These are phyloP conservation scores for Starmerella floricola DNA, from an alignment of 805 yeast species.

Conservation along the genomic window DNA sequence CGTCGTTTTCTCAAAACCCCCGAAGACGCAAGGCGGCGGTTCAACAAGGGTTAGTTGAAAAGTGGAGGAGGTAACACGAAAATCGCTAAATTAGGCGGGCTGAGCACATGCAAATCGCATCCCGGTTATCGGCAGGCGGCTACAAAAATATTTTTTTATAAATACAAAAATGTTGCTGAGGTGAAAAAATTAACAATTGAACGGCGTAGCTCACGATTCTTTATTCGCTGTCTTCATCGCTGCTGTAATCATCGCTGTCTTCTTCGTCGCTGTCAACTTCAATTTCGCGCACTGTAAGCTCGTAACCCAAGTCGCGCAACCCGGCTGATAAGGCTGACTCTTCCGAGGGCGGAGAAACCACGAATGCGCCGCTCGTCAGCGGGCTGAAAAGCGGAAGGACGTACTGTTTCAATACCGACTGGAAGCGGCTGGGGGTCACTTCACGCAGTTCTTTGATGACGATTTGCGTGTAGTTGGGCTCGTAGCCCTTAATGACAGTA, in stretches of 20 bases:
- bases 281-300: slow-evolving; percentile 46
- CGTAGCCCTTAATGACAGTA: slow-evolving; percentile 54
- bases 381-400: slow-evolving; percentile 54
- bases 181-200: neutral
- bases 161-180: neutral
- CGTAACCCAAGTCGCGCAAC: slow-evolving; percentile 46
- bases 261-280: slow-evolving; percentile 24
- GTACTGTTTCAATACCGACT: slow-evolving; percentile 40
- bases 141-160: neutral
- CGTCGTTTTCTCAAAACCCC: neutral
- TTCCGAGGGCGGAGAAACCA: slow-evolving; percentile 63
- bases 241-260: slow-evolving; percentile 20
- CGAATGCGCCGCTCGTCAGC: slow-evolving; percentile 45
- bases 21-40: no score
- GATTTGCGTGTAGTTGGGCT: slow-evolving; percentile 46
- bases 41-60: no score
- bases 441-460: slow-evolving; percentile 43
- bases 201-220: no score
- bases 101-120: no score
- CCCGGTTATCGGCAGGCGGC: no score
- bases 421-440: slow-evolving; percentile 40
- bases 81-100: no score
- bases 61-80: no score
- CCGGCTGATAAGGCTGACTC: slow-evolving; percentile 36
- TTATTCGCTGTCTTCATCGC: slow-evolving; percentile 2